Evolutionary conservation across 176 grass and related monocot species (phyloP), one percentile per base, ranked within the genome.

Genomic region (Ensete glaucum): DNA sequence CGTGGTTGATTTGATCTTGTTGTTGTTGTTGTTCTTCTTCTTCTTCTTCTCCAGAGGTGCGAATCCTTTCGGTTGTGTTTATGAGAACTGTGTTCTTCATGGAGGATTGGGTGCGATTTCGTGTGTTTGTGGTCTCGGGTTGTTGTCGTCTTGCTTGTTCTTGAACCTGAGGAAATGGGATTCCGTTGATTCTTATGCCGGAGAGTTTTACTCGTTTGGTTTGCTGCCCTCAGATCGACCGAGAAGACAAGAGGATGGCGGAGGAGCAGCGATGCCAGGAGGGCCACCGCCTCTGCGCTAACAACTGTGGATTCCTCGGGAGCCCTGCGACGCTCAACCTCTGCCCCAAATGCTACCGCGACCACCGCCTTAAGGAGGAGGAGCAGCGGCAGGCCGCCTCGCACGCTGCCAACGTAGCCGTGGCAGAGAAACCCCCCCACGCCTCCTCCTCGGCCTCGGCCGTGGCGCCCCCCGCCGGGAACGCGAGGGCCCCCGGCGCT

Each of bases 191-290:
- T n/a, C 6, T n/a, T 60, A 15, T 9, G 15, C n/a, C 15, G 8
- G 5, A 43, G 34, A 43, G 57, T 60, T 3, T 60, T 7, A 8
- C 11, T 54, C 13, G 53, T 54, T 54, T 54, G 53, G 11, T 54
- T 54, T 54, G 53, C 11, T 14, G 53, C 53, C 13, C 21, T 15
- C 57, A 60, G 57, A 60, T 60, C 57, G 57, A 60, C n/a, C 57
- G 16, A 60, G 7, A 17, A 60, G n/a, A 7, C 7, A 59, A 16
- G 4, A 58, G 57, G n/a, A 60, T 60, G 57, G 57, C 57, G 15
- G 57, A 60, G 57, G 57, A 60, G 57, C 57, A 60, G 19, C 57
- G 57, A 60, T 60, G 57, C 57, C 57, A 60, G 57, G 57, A 60
- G 57, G 57, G 57, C 57, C 57, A 60, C 57, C 57, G 57, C 57